phyloP scores from a whole-genome alignment of 192 early-diverging fungal genomes.

The Allomyces javanicus region DNA sequence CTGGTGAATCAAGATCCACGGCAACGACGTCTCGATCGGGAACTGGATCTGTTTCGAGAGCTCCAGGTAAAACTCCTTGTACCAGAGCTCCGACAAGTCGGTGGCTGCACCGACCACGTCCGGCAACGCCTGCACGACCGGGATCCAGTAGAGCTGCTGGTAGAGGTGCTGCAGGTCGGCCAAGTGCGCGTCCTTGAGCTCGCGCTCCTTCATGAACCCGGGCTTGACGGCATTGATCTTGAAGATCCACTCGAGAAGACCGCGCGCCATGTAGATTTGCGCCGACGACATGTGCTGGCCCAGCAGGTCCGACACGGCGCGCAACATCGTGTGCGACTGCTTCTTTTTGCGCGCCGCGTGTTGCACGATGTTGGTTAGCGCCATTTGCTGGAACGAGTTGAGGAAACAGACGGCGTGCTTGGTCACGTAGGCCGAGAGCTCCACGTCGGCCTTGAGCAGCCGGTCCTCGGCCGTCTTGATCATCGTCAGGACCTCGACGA shows the following conservation, averaged over 20 bases:
- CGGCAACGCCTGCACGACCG: neutral
- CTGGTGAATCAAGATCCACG: slow-evolving; percentile 29
- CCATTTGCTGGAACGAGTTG: slow-evolving; percentile 13
- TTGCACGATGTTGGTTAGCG: slow-evolving; percentile 3
- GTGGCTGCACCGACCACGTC: neutral
- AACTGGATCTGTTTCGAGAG: slow-evolving; percentile 29
- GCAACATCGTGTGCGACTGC: neutral
- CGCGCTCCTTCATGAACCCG: slow-evolving; percentile 25
- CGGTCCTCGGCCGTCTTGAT: slow-evolving; percentile 19
- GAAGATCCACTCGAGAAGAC: slow-evolving; percentile 10
- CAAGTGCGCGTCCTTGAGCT: slow-evolving; percentile 27
- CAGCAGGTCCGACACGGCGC: neutral
- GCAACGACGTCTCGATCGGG: slow-evolving; percentile 30
- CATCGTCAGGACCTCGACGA: slow-evolving; percentile 29
- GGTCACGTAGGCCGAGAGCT: slow-evolving; percentile 11
- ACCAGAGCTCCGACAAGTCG: slow-evolving; percentile 28
- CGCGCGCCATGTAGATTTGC: slow-evolving; percentile 12
- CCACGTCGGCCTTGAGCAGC: slow-evolving; percentile 5
- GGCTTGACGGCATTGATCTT: slow-evolving; percentile 26
- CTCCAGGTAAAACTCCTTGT: slow-evolving; percentile 36
- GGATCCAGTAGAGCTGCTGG: slow-evolving; percentile 1
- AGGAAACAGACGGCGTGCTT: slow-evolving; percentile 14
- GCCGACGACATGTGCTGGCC: neutral
- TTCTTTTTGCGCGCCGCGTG: slow-evolving; percentile 1
- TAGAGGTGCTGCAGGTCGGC: slow-evolving; percentile 17